Evolutionary conservation across 2,329 filamentous ascomycete genomes (phyloP).

Genomic region (Aspergillus sp.): DNA sequence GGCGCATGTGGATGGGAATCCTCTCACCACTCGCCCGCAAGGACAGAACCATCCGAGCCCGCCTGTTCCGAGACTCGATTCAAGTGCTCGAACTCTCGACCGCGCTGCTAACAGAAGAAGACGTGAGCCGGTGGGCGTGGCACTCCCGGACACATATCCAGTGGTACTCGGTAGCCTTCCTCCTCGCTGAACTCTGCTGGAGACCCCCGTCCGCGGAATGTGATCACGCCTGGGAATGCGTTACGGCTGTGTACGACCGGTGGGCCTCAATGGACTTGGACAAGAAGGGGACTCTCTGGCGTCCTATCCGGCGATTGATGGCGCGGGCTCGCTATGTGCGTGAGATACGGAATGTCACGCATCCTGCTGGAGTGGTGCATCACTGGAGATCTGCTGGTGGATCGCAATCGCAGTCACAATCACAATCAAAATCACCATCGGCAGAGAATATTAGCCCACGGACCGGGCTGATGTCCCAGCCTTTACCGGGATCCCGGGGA

Average conservation of each 20-base stretch:
- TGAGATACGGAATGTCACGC: conserved; percentile 2
- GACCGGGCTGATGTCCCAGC: neutral
- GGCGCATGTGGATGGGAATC: conserved; percentile 19
- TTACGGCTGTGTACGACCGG: conserved; percentile 42
- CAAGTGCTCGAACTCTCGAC: conserved; percentile 70
- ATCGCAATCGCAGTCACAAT: neutral
- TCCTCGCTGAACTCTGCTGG: conserved; percentile 60
- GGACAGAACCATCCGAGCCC: conserved; percentile 8
- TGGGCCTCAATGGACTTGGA: conserved; percentile 13
- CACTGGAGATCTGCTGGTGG: neutral
- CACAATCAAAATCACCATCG: neutral
- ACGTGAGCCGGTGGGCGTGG: conserved; percentile 61
- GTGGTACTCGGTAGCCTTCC: conserved; percentile 63
- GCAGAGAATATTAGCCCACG: neutral
- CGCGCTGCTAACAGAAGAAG: conserved; percentile 60
- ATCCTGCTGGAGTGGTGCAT: neutral
- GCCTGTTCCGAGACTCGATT: conserved; percentile 65
- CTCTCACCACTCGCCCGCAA: conserved; percentile 11
- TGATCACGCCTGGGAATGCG: conserved; percentile 59
- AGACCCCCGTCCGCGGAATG: conserved; percentile 53
- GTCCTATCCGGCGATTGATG: conserved; percentile 14
- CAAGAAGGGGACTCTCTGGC: conserved; percentile 9
- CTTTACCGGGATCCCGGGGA: neutral
- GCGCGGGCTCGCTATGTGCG: conserved; percentile 13
- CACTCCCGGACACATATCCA: conserved; percentile 62